These are phyloP conservation scores for Neurospora africana DNA, from an alignment of 495 filamentous ascomycete genomes.

Conservation along the genomic window DNA sequence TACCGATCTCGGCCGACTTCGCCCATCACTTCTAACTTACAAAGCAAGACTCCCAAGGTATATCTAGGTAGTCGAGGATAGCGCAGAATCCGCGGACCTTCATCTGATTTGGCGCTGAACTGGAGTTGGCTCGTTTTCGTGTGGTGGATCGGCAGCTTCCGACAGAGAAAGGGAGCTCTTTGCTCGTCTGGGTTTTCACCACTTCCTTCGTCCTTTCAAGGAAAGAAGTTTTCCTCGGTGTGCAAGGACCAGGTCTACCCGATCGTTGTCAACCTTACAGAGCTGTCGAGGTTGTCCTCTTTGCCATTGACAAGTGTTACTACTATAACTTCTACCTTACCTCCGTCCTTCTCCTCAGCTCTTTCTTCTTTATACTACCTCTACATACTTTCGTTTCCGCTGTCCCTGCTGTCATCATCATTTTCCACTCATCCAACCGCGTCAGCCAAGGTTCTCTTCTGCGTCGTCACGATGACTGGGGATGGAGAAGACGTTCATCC, in stretches of 20 bases:
- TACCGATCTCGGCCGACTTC: background rate
- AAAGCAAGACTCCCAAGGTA: background rate
- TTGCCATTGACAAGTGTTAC: constrained; percentile 21
- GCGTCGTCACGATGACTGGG: background rate
- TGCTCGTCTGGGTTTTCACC: background rate
- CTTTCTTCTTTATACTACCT: constrained; percentile 2
- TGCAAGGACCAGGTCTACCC: constrained; percentile 2
- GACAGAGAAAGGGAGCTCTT: background rate
- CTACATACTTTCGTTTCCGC: background rate
- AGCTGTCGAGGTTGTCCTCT: constrained; percentile 9
- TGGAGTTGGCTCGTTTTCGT: background rate
- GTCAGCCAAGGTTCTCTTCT: background rate
- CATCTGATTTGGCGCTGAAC: background rate
- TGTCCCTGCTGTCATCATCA: background rate
- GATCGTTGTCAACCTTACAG: background rate
- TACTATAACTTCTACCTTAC: background rate
- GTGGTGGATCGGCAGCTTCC: background rate
- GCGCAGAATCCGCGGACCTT: background rate
- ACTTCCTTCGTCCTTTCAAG: constrained; percentile 3
- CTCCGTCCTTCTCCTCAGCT: background rate
- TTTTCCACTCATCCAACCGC: background rate
- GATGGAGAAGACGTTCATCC: background rate
- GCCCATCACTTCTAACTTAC: background rate
- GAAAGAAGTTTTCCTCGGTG: constrained; percentile 6
- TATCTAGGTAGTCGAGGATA: background rate